These are phyloP conservation scores for Verbascum thapsus DNA, from an alignment of 257 asterid genomes.

Conservation along the genomic window DNA sequence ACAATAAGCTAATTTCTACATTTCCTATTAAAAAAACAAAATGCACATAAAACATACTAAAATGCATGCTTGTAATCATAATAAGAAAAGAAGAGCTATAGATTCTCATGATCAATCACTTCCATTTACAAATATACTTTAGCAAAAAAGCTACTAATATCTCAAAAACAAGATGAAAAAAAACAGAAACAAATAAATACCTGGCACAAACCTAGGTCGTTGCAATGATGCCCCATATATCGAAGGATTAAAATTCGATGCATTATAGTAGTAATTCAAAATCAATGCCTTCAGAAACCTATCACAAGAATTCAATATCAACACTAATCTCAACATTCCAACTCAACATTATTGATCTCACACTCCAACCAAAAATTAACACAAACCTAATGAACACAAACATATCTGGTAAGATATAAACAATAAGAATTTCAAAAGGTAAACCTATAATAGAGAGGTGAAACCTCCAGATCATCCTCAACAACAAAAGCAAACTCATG, in stretches of 20 bases:
- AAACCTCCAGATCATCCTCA: constrained; percentile 94
- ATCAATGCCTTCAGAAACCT: constrained; percentile 73
- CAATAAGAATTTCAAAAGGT: constrained; percentile 15
- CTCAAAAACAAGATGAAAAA: background rate
- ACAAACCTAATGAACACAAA: background rate
- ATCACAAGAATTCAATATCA: constrained; percentile 12
- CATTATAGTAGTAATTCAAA: constrained; percentile 61
- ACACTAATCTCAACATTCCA: constrained; percentile 4
- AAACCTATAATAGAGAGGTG: constrained; percentile 82
- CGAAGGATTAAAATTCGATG: constrained; percentile 62
- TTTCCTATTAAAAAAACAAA: background rate
- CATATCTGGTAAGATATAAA: background rate
- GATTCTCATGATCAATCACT: background rate
- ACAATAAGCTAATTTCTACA: background rate
- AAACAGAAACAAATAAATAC: constrained; percentile 30
- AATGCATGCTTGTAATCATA: background rate
- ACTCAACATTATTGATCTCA: background rate
- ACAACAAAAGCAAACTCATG: constrained; percentile 85
- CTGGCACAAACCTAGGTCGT: constrained; percentile 87
- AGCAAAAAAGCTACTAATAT: background rate
- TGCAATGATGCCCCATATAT: constrained; percentile 81
- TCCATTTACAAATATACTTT: background rate
- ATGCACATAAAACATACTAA: background rate
- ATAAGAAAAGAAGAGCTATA: background rate
- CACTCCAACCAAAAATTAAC: background rate